phyloP scores from a whole-genome alignment of 2,329 filamentous ascomycete species.

The Fusarium torreyae region DNA sequence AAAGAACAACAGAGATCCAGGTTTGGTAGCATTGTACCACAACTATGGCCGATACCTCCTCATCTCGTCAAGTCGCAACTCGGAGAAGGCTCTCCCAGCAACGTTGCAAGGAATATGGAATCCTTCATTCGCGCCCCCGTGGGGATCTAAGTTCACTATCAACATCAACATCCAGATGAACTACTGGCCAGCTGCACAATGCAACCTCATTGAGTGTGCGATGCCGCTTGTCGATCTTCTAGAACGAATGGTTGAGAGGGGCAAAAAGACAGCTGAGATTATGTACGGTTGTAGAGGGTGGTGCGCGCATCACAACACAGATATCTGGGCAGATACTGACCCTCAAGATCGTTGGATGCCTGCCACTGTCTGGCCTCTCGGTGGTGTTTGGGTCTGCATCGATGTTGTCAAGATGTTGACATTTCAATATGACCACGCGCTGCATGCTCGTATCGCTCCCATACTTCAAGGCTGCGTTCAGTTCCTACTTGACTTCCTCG shows the following conservation, averaged over 20 bases:
- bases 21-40: constrained; percentile 50
- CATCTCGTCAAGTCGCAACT: constrained; percentile 45
- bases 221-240: constrained; percentile 57
- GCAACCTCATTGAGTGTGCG: constrained; percentile 57
- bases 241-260: constrained; percentile 49
- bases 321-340: constrained; percentile 58
- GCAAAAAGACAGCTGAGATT: constrained; percentile 50
- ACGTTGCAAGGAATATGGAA: constrained; percentile 58
- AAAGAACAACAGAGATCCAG: constrained; percentile 41
- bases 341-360: constrained; percentile 55
- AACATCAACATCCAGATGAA: constrained; percentile 70
- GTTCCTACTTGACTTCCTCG: constrained; percentile 59
- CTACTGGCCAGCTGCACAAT: constrained; percentile 60
- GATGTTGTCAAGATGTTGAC: constrained; percentile 46
- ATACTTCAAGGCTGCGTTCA: constrained; percentile 54
- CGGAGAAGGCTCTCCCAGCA: constrained; percentile 48
- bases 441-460: constrained; percentile 47
- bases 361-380: constrained; percentile 47
- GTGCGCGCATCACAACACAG: constrained; percentile 58
- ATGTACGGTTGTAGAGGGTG: constrained; percentile 58
- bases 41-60: constrained; percentile 55
- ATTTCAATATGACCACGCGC: constrained; percentile 37
- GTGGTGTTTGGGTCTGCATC: constrained; percentile 47
- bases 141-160: constrained; percentile 66
- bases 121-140: constrained; percentile 53